Base-by-base conservation (phyloP, 768 basidiomycete species). In the Kondoa subrosea region DNA sequence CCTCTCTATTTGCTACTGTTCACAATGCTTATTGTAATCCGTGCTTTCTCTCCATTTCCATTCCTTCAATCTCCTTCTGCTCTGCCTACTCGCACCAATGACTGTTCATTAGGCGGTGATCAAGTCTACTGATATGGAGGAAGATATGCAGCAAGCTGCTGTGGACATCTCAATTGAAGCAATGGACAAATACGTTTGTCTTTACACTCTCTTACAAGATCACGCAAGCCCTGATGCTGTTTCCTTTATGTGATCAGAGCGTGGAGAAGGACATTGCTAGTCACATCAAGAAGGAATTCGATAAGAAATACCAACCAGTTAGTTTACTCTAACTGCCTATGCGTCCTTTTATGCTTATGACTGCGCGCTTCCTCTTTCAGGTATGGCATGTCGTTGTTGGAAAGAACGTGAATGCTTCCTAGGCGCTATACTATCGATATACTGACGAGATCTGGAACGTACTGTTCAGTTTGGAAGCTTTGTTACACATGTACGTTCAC, bases 221-320 rank as follows among this genome's bases (percentile, higher is more conserved):
- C 21, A 8, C 21, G 40, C 12, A 8, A 8, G 40, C 21, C 21
- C 40, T 50, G 12, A 50, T 8, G 40, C 12, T 50, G 8, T 21
- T 8, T 50, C 21, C 40, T 50, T 50, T 8, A 21, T 8, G 40
- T 8, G 21, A 21, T 8, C 40, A 50, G 40, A 86, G 83, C 79
- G 87, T 95, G 81, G 92, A 96, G 81, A 95, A 93, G 79, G 92
- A 96, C 78, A 91, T 95, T 76, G 92, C 92, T 30, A 89, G 91
- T 57, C 86, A 88, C 78, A 88, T 95, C 83, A 96, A 96, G 84
- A 92, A 91, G 61, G 61, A 27, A 17, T 63, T 63, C n/a, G 61
- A 63, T 33, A 63, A 63, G 29, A 27, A 32, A 32, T 63, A 63
- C 29, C 29, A n/a, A 32, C 61, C 61, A n/a, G n/a, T n/a, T n/a